These are phyloP conservation scores for Arthrinium puccinioides DNA, from an alignment of 2,329 filamentous ascomycete genomes.

Conservation along the genomic window DNA sequence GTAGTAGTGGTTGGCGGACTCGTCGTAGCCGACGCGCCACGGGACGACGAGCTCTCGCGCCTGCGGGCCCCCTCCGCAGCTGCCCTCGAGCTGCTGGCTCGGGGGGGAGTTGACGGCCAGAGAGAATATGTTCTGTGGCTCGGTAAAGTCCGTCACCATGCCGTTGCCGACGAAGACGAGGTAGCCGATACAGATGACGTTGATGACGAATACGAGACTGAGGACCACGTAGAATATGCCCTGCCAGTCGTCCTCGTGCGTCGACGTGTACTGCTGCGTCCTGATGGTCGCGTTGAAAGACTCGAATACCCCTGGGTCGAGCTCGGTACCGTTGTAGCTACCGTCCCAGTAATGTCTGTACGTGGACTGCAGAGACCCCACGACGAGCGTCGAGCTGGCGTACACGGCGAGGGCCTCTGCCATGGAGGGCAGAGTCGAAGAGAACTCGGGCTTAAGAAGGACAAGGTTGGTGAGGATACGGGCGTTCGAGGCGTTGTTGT, in stretches of 20 bases:
- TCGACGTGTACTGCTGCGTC: slow-evolving; percentile 64
- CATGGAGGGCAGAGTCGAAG: slow-evolving; percentile 53
- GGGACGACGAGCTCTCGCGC: slow-evolving; percentile 29
- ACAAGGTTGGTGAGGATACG: slow-evolving; percentile 51
- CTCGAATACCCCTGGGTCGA: slow-evolving; percentile 42
- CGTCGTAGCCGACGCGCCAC: slow-evolving; percentile 32
- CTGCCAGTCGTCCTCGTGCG: slow-evolving; percentile 54
- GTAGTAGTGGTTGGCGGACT: slow-evolving; percentile 33
- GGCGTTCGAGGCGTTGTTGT: slow-evolving; percentile 51
- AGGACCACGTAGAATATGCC: slow-evolving; percentile 61
- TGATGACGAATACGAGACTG: slow-evolving; percentile 40
- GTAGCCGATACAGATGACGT: slow-evolving; percentile 58
- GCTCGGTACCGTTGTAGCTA: slow-evolving; percentile 26
- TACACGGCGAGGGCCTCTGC: slow-evolving; percentile 68
- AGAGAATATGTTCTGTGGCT: slow-evolving; percentile 68
- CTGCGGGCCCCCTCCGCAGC: slow-evolving; percentile 29
- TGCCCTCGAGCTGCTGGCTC: slow-evolving; percentile 26
- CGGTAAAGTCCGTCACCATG: slow-evolving; percentile 71
- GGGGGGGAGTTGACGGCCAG: slow-evolving; percentile 57
- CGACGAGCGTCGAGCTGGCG: slow-evolving; percentile 57
- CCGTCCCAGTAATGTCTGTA: slow-evolving; percentile 49
- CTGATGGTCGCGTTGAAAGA: slow-evolving; percentile 57
- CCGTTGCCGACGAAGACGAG: slow-evolving; percentile 46
- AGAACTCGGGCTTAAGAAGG: slow-evolving; percentile 32
- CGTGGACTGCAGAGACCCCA: slow-evolving; percentile 50